Conservation (phyloP, 225 moss, liverwort and hornwort species). For the Marchantia paleacea region DNA sequence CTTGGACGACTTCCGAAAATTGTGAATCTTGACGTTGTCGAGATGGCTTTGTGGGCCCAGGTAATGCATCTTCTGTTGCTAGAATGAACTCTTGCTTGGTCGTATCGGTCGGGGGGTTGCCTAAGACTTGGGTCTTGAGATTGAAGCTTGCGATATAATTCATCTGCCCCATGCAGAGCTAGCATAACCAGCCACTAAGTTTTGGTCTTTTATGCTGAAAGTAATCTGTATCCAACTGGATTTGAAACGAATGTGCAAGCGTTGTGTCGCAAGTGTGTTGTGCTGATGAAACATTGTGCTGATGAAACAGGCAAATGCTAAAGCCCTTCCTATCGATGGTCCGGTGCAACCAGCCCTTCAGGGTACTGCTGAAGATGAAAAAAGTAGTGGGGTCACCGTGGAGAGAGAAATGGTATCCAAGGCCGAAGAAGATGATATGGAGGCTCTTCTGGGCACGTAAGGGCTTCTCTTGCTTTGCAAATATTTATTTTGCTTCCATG, state of each 20-base stretch:
- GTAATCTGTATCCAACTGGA: too few relatives aligned
- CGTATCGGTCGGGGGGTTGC: background rate
- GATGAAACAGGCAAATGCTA: constrained; percentile 76
- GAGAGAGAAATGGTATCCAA: constrained; percentile 98
- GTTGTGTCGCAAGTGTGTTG: too few relatives aligned
- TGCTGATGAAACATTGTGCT: background rate
- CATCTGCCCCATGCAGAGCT: too few relatives aligned
- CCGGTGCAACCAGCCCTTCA: constrained; percentile 53
- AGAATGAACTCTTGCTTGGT: background rate
- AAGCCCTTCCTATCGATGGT: constrained; percentile 82
- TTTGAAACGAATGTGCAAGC: too few relatives aligned
- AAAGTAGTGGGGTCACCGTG: constrained; percentile 65
- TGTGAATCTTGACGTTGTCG: constrained; percentile 96
- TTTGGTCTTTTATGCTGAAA: too few relatives aligned
- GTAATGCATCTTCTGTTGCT: constrained; percentile 31
- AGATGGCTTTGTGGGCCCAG: constrained; percentile 99
- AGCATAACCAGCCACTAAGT: background rate
- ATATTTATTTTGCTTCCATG: background rate
- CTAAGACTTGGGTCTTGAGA: background rate
- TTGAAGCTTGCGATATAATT: background rate
- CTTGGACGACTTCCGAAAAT: constrained; percentile 91
- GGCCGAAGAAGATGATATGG: constrained; percentile 99
- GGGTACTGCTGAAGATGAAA: constrained; percentile 57
- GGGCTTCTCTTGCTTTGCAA: background rate
- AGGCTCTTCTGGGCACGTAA: constrained; percentile 93